Evolutionary conservation across 2,329 filamentous ascomycete species (phyloP).

Genomic region (Alternaria sp.): DNA sequence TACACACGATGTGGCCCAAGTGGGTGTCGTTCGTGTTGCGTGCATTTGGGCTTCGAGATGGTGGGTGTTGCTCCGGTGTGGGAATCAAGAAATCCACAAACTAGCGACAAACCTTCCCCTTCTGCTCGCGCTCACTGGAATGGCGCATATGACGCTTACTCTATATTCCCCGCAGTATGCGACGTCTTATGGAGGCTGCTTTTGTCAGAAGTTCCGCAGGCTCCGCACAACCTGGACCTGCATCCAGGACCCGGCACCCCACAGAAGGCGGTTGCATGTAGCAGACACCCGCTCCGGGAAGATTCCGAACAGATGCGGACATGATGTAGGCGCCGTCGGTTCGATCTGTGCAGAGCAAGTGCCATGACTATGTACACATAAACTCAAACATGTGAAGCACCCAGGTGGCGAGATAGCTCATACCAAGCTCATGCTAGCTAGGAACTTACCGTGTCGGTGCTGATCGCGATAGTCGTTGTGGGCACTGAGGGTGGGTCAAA

Average conservation of each 20-base stretch:
- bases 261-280: not conserved
- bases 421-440: constrained; percentile 23
- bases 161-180: constrained; percentile 16
- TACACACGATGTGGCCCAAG: constrained; percentile 1
- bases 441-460: constrained; percentile 16
- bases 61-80: not conserved
- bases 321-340: not conserved
- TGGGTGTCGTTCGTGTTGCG: not conserved
- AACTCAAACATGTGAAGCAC: constrained; percentile 11
- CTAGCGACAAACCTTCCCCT: not conserved
- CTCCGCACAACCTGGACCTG: constrained; percentile 2
- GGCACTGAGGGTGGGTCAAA: constrained; percentile 27
- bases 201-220: constrained; percentile 15
- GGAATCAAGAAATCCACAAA: not conserved
- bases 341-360: not conserved
- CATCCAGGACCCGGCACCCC: not conserved
- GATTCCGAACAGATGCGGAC: not conserved
- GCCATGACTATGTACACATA: constrained; percentile 11
- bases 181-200: constrained; percentile 8
- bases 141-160: constrained; percentile 7
- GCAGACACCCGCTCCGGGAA: not conserved
- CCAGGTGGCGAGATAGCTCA: constrained; percentile 19
- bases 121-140: not conserved
- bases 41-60: not conserved
- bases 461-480: constrained; percentile 30